Conservation (phyloP, 805 yeast genomes). For the Teunomyces pallodes region DNA sequence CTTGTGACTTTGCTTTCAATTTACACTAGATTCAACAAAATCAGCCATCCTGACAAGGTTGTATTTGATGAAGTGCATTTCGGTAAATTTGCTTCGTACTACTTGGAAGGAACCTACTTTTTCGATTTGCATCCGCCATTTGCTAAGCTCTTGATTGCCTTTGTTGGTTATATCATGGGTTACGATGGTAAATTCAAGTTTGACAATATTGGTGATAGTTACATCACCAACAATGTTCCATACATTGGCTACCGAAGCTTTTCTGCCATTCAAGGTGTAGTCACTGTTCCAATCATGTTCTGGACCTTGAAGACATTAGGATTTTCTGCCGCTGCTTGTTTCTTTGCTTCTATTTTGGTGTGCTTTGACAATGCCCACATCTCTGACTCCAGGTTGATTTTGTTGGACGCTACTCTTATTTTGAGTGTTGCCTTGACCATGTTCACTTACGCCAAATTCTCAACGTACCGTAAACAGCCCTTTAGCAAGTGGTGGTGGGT, state of each 20-base stretch:
- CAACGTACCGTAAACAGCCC: slow-evolving; percentile 60
- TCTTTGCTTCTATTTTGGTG: slow-evolving; percentile 72
- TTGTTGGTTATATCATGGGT: slow-evolving; percentile 84
- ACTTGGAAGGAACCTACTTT: slow-evolving; percentile 85
- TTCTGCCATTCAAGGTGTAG: slow-evolving; percentile 76
- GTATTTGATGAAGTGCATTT: slow-evolving; percentile 88
- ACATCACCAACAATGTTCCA: slow-evolving; percentile 77
- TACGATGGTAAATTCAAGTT: slow-evolving; percentile 92
- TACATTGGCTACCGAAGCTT: slow-evolving; percentile 78
- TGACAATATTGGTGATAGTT: slow-evolving; percentile 82
- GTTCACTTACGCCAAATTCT: slow-evolving; percentile 75
- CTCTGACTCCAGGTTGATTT: slow-evolving; percentile 83
- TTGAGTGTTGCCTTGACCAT: slow-evolving; percentile 80
- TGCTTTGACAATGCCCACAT: slow-evolving; percentile 89
- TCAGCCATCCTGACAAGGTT: slow-evolving; percentile 68
- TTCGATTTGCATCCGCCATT: slow-evolving; percentile 98
- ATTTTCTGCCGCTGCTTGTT: slow-evolving; percentile 73
- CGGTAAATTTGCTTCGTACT: slow-evolving; percentile 82
- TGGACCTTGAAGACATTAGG: slow-evolving; percentile 82
- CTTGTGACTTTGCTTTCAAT: slow-evolving; percentile 43
- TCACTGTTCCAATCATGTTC: slow-evolving; percentile 82
- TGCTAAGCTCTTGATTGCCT: slow-evolving; percentile 89
- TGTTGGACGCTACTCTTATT: slow-evolving; percentile 87
- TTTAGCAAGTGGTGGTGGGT: slow-evolving; percentile 76
- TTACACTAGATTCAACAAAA: slow-evolving; percentile 56